phyloP scores from a whole-genome alignment of 306 rosid species.

The Lathyrus aphaca region DNA sequence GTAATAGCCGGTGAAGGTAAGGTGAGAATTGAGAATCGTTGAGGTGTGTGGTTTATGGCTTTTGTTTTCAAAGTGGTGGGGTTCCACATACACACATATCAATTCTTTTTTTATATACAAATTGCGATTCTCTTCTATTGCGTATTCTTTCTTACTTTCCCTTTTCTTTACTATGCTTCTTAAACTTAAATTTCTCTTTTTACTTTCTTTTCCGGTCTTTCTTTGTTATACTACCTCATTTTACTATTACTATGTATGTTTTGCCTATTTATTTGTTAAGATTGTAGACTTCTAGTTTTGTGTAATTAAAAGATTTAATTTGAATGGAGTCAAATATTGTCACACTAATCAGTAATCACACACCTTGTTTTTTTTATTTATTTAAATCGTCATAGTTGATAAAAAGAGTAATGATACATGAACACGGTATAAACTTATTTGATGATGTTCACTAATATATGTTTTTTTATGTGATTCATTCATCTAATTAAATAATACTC shows the following conservation, averaged over 20 bases:
- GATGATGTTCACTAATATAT: no score
- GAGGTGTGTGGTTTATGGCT: conserved; percentile 25
- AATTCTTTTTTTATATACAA: no score
- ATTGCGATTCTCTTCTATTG: background rate
- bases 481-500: no score
- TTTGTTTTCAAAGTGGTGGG: conserved; percentile 8
- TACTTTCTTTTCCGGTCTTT: background rate
- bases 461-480: no score
- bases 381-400: no score
- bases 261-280: background rate
- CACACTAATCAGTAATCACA: no score
- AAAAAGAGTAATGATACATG: no score
- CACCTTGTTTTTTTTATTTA: no score
- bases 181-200: background rate
- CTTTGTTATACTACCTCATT: background rate
- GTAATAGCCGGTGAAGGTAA: conserved; percentile 14
- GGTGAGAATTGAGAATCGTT: background rate
- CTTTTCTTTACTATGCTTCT: background rate
- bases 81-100: conserved; percentile 12
- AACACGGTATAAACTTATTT: no score
- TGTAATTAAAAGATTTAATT: background rate
- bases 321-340: background rate
- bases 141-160: background rate
- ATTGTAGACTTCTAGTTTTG: background rate
- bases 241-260: background rate